Percentiles rank a stretch among this genome's conserved stretches.
phyloP scores from a whole-genome alignment of 495 filamentous ascomycete species.

The Tricharina praecox region DNA sequence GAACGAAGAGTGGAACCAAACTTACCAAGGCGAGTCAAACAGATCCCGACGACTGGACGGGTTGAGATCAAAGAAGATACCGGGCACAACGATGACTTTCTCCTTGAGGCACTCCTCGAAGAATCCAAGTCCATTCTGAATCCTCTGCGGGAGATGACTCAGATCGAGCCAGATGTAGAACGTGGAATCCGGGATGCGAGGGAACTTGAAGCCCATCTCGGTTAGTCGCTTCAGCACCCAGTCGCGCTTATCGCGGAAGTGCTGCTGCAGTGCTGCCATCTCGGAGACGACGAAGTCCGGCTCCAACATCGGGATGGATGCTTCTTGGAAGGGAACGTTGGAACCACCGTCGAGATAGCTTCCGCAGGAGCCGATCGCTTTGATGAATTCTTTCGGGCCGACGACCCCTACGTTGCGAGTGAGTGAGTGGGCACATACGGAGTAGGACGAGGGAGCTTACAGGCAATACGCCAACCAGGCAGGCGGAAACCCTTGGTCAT shows the following conservation, averaged over 20 bases:
- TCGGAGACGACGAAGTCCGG: slow-evolving; percentile 61
- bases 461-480: slow-evolving; percentile 84
- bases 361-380: slow-evolving; percentile 80
- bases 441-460: background rate
- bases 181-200: slow-evolving; percentile 67
- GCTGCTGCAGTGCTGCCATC: slow-evolving; percentile 73
- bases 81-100: slow-evolving; percentile 88
- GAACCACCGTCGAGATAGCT: slow-evolving; percentile 92
- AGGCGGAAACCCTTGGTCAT: slow-evolving; percentile 94
- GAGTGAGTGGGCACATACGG: background rate
- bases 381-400: slow-evolving; percentile 91
- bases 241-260: slow-evolving; percentile 83
- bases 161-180: slow-evolving; percentile 82
- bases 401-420: slow-evolving; percentile 47
- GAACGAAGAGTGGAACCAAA: too few relatives aligned
- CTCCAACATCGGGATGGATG: slow-evolving; percentile 80
- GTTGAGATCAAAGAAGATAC: slow-evolving; percentile 86
- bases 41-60: slow-evolving; percentile 75
- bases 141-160: slow-evolving; percentile 47
- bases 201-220: slow-evolving; percentile 61
- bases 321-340: slow-evolving; percentile 90
- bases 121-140: slow-evolving; percentile 88
- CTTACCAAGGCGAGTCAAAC: slow-evolving; percentile 68
- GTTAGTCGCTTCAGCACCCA: slow-evolving; percentile 62
- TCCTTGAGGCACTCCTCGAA: slow-evolving; percentile 82